phyloP scores from a whole-genome alignment of 495 filamentous ascomycete genomes.

The Penicillium nucicola region DNA sequence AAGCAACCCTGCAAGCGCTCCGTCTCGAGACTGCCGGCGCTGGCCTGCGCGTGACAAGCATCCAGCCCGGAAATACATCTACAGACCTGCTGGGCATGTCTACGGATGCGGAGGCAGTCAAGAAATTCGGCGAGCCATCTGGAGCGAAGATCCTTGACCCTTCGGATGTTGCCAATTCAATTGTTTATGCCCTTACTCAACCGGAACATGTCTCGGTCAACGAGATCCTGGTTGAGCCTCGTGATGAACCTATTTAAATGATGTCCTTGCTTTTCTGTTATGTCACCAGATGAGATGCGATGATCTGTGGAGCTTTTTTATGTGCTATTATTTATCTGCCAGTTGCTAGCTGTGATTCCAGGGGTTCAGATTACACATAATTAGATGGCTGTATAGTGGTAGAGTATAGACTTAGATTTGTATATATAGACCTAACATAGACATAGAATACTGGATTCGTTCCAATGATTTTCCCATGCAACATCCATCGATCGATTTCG shows the following conservation, averaged over 20 bases:
- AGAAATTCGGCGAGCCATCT: conserved; percentile 65
- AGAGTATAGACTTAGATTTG: background rate
- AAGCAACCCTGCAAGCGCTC: conserved; percentile 63
- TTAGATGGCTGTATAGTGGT: conserved; percentile 2
- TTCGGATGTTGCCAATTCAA: conserved; percentile 60
- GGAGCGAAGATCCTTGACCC: conserved; percentile 62
- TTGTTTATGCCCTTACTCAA: conserved; percentile 62
- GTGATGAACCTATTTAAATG: conserved; percentile 63
- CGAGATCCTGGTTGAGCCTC: conserved; percentile 67
- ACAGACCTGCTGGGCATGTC: conserved; percentile 63
- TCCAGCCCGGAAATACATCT: conserved; percentile 65
- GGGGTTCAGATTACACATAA: conserved; percentile 1
- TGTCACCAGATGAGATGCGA: too few relatives aligned
- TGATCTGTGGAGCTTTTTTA: background rate
- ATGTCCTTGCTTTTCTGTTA: background rate
- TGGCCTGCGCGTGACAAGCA: conserved; percentile 59
- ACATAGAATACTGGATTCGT: background rate
- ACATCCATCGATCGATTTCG: background rate
- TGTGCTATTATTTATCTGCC: background rate
- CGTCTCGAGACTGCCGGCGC: conserved; percentile 64
- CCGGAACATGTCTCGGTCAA: conserved; percentile 67
- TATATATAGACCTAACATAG: background rate
- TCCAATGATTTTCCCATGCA: conserved; percentile 7
- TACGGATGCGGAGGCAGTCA: conserved; percentile 62
- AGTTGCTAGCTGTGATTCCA: background rate